Conservation (phyloP, 1,139 yeast genomes). For the Magnusiomyces magnusii region DNA sequence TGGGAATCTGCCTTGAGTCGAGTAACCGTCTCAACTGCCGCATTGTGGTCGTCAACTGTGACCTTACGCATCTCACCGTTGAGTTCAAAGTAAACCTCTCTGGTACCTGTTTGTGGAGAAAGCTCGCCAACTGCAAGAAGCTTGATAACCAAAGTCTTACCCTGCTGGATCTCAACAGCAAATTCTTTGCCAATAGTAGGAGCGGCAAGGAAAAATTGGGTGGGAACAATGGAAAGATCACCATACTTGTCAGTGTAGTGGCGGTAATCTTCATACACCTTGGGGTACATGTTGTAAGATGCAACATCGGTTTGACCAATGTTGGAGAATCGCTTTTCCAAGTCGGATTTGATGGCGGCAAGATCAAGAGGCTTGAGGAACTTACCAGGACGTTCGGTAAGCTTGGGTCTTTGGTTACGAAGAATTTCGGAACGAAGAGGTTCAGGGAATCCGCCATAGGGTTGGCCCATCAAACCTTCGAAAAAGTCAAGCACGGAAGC, state of each 20-base stretch:
- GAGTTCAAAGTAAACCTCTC: conserved; percentile 96
- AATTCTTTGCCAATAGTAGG: conserved; percentile 85
- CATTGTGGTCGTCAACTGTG: conserved; percentile 79
- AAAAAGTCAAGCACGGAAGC: conserved; percentile 95
- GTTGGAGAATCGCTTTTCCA: conserved; percentile 43
- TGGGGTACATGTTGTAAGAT: conserved; percentile 94
- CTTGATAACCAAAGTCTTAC: conserved; percentile 87
- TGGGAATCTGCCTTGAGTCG: conserved; percentile 86
- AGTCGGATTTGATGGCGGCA: conserved; percentile 58
- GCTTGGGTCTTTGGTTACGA: conserved; percentile 83
- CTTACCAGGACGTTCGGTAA: conserved; percentile 86
- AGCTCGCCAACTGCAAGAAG: conserved; percentile 90
- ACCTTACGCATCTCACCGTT: conserved; percentile 98
- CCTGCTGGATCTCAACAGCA: conserved; percentile 84
- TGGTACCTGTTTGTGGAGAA: conserved; percentile 73
- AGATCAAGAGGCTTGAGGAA: conserved; percentile 78
- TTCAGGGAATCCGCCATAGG: conserved; percentile 99
- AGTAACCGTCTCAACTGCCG: conserved; percentile 73
- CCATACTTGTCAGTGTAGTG: conserved; percentile 72
- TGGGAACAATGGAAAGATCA: conserved; percentile 89
- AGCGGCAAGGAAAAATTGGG: conserved; percentile 83
- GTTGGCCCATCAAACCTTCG: conserved; percentile 99
- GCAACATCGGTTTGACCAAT: conserved; percentile 87
- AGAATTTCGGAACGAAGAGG: conserved; percentile 89
- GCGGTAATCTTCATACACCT: conserved; percentile 84